These are phyloP conservation scores for Gossypium schwendimanii DNA, from an alignment of 441 rosid genomes.

Conservation along the genomic window DNA sequence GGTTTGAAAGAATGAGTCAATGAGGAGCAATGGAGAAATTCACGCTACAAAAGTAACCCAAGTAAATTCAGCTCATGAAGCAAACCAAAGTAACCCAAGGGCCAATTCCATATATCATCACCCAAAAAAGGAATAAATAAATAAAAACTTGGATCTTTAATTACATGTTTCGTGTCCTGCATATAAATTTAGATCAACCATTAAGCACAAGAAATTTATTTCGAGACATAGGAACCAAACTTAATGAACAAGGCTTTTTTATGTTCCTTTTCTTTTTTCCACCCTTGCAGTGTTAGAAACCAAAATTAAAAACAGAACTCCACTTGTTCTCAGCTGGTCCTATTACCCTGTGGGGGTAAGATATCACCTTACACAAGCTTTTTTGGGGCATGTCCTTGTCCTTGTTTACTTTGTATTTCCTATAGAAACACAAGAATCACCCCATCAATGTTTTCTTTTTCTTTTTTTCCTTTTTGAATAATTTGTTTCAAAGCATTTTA, in stretches of 20 bases:
- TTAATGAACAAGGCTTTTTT: not conserved
- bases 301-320: not conserved
- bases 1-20: not conserved
- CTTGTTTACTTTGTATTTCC: slow-evolving; percentile 59
- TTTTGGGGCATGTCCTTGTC: slow-evolving; percentile 27
- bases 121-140: not conserved
- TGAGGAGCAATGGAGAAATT: not conserved
- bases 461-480: not conserved
- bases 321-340: not conserved
- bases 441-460: not conserved
- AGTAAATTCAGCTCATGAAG: not conserved
- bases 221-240: not conserved
- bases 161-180: not conserved
- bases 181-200: not conserved
- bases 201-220: not conserved
- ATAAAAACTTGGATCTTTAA: not conserved
- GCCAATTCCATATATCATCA: not conserved
- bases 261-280: not conserved
- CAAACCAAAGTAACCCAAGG: not conserved
- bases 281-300: not conserved
- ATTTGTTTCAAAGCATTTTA: not conserved
- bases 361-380: too few species aligned
- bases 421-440: slow-evolving; percentile 21
- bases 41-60: not conserved
- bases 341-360: too few species aligned